phyloP scores from a whole-genome alignment of 345 rosid genomes.

The Linum lewisii region DNA sequence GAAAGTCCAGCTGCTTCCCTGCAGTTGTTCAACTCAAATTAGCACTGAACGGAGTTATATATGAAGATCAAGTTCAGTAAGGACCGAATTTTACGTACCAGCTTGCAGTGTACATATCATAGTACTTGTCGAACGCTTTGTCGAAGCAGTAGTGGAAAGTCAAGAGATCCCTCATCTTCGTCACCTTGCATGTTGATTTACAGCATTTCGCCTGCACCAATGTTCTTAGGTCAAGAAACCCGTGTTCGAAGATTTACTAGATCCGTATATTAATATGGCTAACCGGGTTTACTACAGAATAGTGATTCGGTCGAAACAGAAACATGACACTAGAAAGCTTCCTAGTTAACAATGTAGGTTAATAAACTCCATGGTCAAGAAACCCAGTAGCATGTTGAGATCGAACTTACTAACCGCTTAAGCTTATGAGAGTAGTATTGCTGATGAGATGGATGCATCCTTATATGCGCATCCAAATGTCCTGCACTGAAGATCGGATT shows the following conservation, averaged over 20 bases:
- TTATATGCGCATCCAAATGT: constrained; percentile 59
- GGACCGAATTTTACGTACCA: constrained; percentile 31
- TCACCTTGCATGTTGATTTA: constrained; percentile 59
- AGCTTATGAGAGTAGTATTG: constrained; percentile 64
- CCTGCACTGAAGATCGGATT: constrained; percentile 43
- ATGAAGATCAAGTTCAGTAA: background rate
- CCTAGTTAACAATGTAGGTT: too few species aligned
- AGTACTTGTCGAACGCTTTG: constrained; percentile 62
- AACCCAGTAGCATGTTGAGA: background rate
- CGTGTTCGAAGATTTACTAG: background rate
- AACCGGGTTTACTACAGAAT: background rate
- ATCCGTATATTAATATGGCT: background rate
- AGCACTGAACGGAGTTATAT: too few species aligned
- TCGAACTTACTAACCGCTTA: constrained; percentile 41
- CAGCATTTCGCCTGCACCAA: constrained; percentile 67
- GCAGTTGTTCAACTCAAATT: constrained; percentile 5
- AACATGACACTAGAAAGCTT: too few species aligned
- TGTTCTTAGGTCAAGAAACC: background rate
- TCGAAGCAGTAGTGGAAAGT: constrained; percentile 56
- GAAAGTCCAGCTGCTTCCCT: constrained; percentile 53
- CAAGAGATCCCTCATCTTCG: constrained; percentile 52
- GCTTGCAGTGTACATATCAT: constrained; percentile 58
- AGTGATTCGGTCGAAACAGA: background rate
- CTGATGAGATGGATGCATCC: constrained; percentile 32
- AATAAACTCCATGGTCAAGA: background rate